Base-by-base conservation (phyloP, 2,329 filamentous ascomycete species). In the Remersonia thermophila region DNA sequence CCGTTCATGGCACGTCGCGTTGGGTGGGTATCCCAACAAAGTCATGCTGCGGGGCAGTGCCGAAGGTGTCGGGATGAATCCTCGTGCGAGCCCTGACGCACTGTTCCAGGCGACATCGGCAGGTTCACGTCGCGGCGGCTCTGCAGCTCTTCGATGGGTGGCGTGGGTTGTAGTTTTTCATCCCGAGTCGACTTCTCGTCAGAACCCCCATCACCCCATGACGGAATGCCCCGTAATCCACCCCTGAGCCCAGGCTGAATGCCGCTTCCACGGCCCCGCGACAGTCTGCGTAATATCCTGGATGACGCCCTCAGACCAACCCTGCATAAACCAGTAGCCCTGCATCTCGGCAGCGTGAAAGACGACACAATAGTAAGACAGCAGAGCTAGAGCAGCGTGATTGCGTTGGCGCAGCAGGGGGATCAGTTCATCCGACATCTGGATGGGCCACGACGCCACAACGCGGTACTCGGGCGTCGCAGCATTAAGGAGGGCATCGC, bases 321-420 rank as follows among this genome's bases (percentile, higher is more conserved):
- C 48, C 15, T 33, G 35, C 27, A 47, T 43, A 32, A 45, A 50
- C 48, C 48, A 50, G 18, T 38, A 46, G 9, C 39, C 39, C 11
- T 36, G 35, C 14, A 30, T 15, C 30, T 47, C 42, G 2, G 45
- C 39, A 2, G 41, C 37, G 26, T 47, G 40, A 16, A 50, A 33
- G 10, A 49, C 34, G 13, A 46, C 46, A 23, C 45, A 48, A 32
- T 47, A 49, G 27, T 48, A 48, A 5, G 38, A 35, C 9, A 50
- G 14, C 16, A 50, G 25, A 2, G 41, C 48, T 18, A 49, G n/a
- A 2, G 48, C 48, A 1, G 38, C 32, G 14, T 39, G 45, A 28
- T 47, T 41, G n/a, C 43, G 32, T 27, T 43, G 35, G 5, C 44
- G 35, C 28, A 49, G 30, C 30, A 50, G 18, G 1, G 35, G 28